phyloP scores from a whole-genome alignment of 768 basidiomycete genomes.

The Mycena galopus region DNA sequence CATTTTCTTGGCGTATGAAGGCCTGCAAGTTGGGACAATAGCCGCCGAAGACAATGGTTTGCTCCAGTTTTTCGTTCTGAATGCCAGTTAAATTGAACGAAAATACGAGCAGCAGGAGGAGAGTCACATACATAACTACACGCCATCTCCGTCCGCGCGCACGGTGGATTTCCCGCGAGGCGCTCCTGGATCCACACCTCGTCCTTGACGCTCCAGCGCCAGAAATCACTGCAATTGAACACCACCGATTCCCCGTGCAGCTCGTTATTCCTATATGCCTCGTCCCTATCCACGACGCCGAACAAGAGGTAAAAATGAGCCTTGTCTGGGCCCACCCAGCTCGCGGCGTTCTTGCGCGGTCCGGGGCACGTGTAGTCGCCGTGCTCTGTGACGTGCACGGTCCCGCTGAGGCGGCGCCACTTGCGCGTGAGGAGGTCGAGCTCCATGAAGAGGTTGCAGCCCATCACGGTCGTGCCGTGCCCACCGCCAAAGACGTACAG shows the following conservation, averaged over 20 bases:
- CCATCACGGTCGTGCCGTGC: slow-evolving; percentile 44
- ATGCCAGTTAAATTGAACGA: neutral
- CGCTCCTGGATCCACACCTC: slow-evolving; percentile 48
- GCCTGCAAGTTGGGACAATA: slow-evolving; percentile 49
- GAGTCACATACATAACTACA: slow-evolving; percentile 41
- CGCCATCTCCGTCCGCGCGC: slow-evolving; percentile 47
- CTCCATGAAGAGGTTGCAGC: slow-evolving; percentile 54
- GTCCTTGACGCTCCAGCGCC: slow-evolving; percentile 47
- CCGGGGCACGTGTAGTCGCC: slow-evolving; percentile 45
- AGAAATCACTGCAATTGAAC: slow-evolving; percentile 44
- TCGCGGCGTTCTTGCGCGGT: slow-evolving; percentile 48
- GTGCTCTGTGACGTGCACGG: slow-evolving; percentile 30
- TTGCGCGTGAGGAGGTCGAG: slow-evolving; percentile 38
- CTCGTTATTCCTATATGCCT: slow-evolving; percentile 39
- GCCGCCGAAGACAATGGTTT: slow-evolving; percentile 55
- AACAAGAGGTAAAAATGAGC: slow-evolving; percentile 51
- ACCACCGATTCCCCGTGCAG: slow-evolving; percentile 36
- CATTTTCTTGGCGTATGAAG: neutral
- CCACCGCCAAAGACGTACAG: slow-evolving; percentile 56
- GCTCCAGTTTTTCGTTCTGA: slow-evolving; percentile 40
- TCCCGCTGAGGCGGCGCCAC: slow-evolving; percentile 46
- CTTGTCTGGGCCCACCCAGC: slow-evolving; percentile 49
- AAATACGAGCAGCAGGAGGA: neutral
- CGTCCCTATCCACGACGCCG: slow-evolving; percentile 51
- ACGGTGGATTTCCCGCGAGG: slow-evolving; percentile 47